These are phyloP conservation scores for Penicillium waksmanii DNA, from an alignment of 495 filamentous ascomycete genomes.

Conservation along the genomic window DNA sequence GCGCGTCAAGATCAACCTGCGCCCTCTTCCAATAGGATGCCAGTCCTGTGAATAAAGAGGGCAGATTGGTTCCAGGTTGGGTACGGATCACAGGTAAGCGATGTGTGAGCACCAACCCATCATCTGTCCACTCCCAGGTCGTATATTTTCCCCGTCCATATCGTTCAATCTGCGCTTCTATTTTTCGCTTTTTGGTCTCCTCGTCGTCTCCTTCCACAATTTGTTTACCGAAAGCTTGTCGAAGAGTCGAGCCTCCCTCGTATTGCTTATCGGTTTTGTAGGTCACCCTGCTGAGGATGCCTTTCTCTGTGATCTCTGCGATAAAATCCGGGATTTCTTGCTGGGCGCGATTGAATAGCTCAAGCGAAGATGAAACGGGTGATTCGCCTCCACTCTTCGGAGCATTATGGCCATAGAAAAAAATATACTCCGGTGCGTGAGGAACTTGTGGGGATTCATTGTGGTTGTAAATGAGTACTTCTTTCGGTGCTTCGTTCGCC, in stretches of 20 bases:
- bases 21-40: constrained; percentile 50
- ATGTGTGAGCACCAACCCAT: constrained; percentile 44
- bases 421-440: constrained; percentile 57
- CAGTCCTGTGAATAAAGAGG: constrained; percentile 55
- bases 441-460: constrained; percentile 59
- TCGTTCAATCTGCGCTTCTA: constrained; percentile 55
- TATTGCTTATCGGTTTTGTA: constrained; percentile 52
- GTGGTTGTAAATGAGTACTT: constrained; percentile 55
- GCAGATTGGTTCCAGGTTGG: constrained; percentile 52
- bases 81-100: constrained; percentile 51
- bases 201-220: constrained; percentile 50
- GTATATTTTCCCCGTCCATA: constrained; percentile 38
- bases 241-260: constrained; percentile 52
- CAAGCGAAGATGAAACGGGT: constrained; percentile 54
- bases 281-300: constrained; percentile 45
- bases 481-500: constrained; percentile 56
- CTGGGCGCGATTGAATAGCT: constrained; percentile 52
- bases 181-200: constrained; percentile 44
- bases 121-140: constrained; percentile 54
- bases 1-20: constrained; percentile 23
- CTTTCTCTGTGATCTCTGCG: constrained; percentile 47
- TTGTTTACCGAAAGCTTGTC: constrained; percentile 55
- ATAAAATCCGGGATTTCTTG: constrained; percentile 54
- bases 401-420: constrained; percentile 49
- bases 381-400: constrained; percentile 52